Percentiles rank a stretch among this genome's conserved stretches.
phyloP scores from a whole-genome alignment of 176 grass and related monocot species.

The Oryza nivara region DNA sequence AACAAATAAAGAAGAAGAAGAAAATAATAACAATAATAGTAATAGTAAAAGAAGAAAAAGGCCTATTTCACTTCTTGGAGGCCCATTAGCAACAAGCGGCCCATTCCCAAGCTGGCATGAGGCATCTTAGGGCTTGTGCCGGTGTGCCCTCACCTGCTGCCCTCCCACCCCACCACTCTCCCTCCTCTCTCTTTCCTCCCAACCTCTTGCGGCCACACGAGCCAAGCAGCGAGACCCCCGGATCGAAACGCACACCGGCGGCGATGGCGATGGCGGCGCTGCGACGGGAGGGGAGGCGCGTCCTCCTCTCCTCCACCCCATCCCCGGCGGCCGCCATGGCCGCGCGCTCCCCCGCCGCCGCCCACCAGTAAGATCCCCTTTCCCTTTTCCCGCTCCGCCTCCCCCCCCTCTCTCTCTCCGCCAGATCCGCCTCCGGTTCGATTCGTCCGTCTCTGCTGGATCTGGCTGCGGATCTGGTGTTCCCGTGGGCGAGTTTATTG shows the following conservation, averaged over 20 bases:
- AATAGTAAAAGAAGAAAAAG: too few species aligned
- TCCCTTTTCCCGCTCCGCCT: not conserved
- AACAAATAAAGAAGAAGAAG: too few species aligned
- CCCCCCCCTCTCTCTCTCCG: too few species aligned
- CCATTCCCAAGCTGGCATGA: too few species aligned
- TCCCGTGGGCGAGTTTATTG: not conserved
- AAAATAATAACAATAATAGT: too few species aligned
- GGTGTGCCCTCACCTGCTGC: too few species aligned
- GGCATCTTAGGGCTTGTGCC: too few species aligned
- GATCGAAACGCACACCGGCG: not conserved
- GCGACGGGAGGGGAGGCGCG: slow-evolving; percentile 65
- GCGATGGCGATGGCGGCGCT: slow-evolving; percentile 79
- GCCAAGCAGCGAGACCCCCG: not conserved
- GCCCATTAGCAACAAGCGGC: too few species aligned
- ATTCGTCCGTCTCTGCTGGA: slow-evolving; percentile 6
- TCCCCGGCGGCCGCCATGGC: slow-evolving; percentile 37
- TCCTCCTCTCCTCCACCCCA: slow-evolving; percentile 53
- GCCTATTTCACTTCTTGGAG: too few species aligned
- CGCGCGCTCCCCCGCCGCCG: slow-evolving; percentile 44
- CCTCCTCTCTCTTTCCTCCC: not conserved
- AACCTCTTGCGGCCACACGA: slow-evolving; percentile 9
- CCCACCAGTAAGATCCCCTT: slow-evolving; percentile 48
- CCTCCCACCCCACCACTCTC: not conserved
- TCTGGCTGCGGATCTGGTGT: slow-evolving; percentile 2
- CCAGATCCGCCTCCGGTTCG: not conserved